Percentiles rank a stretch among this genome's conserved stretches.
Conservation (phyloP, 768 basidiomycete species). For the Boletus reticulatus region DNA sequence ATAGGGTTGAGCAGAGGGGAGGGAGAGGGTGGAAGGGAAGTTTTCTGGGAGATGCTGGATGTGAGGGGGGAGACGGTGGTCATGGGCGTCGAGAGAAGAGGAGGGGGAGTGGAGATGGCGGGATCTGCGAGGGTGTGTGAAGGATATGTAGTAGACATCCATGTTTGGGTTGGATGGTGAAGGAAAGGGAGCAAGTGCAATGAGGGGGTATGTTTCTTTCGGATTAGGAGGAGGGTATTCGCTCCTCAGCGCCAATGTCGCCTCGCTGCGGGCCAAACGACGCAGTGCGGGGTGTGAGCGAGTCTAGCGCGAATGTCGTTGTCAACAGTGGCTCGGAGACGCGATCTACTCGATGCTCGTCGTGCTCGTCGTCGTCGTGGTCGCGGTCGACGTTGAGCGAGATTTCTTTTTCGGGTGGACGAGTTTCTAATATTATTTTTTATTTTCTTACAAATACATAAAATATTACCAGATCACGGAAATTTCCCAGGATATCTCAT, state of each 20-base stretch:
- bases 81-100: slow-evolving; percentile 62
- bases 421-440: slow-evolving; percentile 1
- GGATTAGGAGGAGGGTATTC: slow-evolving; percentile 29
- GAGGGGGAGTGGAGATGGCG: slow-evolving; percentile 58
- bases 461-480: neutral
- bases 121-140: slow-evolving; percentile 85
- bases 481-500: neutral
- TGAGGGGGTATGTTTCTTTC: slow-evolving; percentile 19
- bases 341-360: slow-evolving; percentile 17
- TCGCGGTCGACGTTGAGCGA: slow-evolving; percentile 18
- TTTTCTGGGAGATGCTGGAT: slow-evolving; percentile 32
- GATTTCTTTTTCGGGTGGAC: slow-evolving; percentile 21
- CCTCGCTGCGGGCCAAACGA: slow-evolving; percentile 1
- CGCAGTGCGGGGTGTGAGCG: neutral
- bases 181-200: neutral
- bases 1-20: slow-evolving; percentile 35
- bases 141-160: slow-evolving; percentile 95
- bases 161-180: slow-evolving; percentile 37
- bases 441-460: neutral
- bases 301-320: slow-evolving; percentile 3
- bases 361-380: slow-evolving; percentile 15
- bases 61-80: slow-evolving; percentile 45
- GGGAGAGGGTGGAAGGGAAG: slow-evolving; percentile 37
- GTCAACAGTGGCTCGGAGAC: slow-evolving; percentile 11
- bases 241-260: slow-evolving; percentile 20